These are phyloP conservation scores for Leccinum uliginosum DNA, from an alignment of 768 basidiomycete species.

Conservation along the genomic window DNA sequence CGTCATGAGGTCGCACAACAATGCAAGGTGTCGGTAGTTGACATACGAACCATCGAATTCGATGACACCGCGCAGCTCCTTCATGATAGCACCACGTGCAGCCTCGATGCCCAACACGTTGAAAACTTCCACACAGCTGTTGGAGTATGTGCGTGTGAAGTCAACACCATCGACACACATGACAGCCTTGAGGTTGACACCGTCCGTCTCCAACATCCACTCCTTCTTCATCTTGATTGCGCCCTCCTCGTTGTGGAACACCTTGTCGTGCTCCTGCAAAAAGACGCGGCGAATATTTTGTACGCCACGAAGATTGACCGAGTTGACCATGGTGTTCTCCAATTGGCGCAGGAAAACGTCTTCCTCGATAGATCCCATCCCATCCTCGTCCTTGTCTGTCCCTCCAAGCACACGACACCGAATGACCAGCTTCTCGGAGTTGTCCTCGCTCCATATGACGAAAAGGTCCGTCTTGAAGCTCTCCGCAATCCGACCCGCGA, in stretches of 20 bases:
- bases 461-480: slow-evolving; percentile 95
- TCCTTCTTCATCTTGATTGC: slow-evolving; percentile 63
- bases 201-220: slow-evolving; percentile 98
- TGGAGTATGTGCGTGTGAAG: slow-evolving; percentile 89
- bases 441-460: slow-evolving; percentile 99
- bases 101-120: slow-evolving; percentile 96
- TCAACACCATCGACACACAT: slow-evolving; percentile 96
- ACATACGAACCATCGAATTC: slow-evolving; percentile 99
- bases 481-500: slow-evolving; percentile 89
- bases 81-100: slow-evolving; percentile 90
- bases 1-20: slow-evolving; percentile 99
- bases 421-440: slow-evolving; percentile 94
- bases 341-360: slow-evolving; percentile 95
- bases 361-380: slow-evolving; percentile 72
- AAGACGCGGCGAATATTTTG: slow-evolving; percentile 89
- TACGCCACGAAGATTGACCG: slow-evolving; percentile 92
- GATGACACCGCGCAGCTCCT: slow-evolving; percentile 91
- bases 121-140: slow-evolving; percentile 95
- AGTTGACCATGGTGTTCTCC: slow-evolving; percentile 95
- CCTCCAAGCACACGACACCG: slow-evolving; percentile 91
- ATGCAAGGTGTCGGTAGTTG: slow-evolving; percentile 94
- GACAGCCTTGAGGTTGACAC: slow-evolving; percentile 91
- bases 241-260: slow-evolving; percentile 60
- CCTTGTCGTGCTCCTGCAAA: slow-evolving; percentile 83
- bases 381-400: slow-evolving; percentile 82